phyloP scores from a whole-genome alignment of 2,329 filamentous ascomycete genomes.

The Nannizzia gypsea region DNA sequence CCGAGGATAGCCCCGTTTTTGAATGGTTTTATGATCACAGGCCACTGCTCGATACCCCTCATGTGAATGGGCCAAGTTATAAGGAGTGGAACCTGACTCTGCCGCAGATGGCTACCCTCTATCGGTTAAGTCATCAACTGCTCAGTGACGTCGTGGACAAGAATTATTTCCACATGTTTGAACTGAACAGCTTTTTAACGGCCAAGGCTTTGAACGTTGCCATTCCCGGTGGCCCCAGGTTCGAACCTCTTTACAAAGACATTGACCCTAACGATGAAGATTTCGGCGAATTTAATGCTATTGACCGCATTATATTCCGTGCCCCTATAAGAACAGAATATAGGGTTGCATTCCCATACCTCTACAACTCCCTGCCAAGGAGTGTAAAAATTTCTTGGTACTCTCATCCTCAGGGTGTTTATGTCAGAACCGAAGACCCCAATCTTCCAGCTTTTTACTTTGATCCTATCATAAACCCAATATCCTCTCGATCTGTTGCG shows the following conservation, averaged over 20 bases:
- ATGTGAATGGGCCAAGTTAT: constrained; percentile 95
- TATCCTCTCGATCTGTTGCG: constrained; percentile 85
- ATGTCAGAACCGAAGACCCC: constrained; percentile 74
- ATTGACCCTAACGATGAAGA: constrained; percentile 98
- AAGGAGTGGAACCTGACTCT: constrained; percentile 88
- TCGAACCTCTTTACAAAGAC: constrained; percentile 96
- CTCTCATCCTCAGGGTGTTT: constrained; percentile 85
- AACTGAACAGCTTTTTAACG: constrained; percentile 85
- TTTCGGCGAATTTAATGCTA: constrained; percentile 98
- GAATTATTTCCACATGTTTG: constrained; percentile 98
- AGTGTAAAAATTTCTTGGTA: constrained; percentile 92
- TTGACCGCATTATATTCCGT: constrained; percentile 97
- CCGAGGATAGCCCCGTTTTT: constrained; percentile 78
- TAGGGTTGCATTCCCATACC: constrained; percentile 81
- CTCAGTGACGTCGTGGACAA: constrained; percentile 86
- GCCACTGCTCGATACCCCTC: constrained; percentile 76
- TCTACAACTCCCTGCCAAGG: constrained; percentile 92
- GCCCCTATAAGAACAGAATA: constrained; percentile 91
- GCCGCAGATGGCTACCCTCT: constrained; percentile 90
- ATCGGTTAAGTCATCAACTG: constrained; percentile 80
- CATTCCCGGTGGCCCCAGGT: constrained; percentile 90
- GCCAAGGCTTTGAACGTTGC: constrained; percentile 96
- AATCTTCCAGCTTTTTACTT: constrained; percentile 94
- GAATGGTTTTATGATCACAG: constrained; percentile 98
- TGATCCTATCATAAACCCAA: constrained; percentile 94